phyloP scores from a whole-genome alignment of 2,329 filamentous ascomycete genomes.

The Macrophomina tecta region DNA sequence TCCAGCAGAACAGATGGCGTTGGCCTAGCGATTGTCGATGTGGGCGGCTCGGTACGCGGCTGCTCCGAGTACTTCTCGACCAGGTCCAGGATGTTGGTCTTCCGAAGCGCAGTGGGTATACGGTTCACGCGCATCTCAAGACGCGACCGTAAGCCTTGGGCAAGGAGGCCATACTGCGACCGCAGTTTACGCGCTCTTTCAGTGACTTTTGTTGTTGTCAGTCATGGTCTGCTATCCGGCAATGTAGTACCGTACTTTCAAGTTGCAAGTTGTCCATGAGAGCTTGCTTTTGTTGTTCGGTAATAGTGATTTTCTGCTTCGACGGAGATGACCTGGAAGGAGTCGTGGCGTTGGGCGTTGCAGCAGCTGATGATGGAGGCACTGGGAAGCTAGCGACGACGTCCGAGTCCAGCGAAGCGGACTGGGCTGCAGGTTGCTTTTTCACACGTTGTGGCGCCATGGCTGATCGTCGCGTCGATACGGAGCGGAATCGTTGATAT shows the following conservation, averaged over 20 bases:
- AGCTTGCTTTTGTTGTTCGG: constrained; percentile 75
- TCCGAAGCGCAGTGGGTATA: constrained; percentile 80
- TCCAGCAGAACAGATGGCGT: constrained; percentile 1
- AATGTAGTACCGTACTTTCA: constrained; percentile 66
- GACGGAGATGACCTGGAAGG: constrained; percentile 31
- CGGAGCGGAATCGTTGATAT: not conserved
- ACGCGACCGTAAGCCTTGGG: constrained; percentile 80
- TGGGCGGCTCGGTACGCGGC: constrained; percentile 31
- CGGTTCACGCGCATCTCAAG: constrained; percentile 94
- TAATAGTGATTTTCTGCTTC: constrained; percentile 36
- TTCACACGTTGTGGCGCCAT: constrained; percentile 25
- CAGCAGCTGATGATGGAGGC: constrained; percentile 31
- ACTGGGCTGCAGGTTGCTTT: constrained; percentile 9
- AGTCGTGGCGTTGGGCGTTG: constrained; percentile 30
- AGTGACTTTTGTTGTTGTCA: constrained; percentile 65
- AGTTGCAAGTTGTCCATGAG: constrained; percentile 88
- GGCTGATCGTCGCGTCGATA: constrained; percentile 1
- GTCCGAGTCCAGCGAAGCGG: constrained; percentile 6
- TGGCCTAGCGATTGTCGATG: constrained; percentile 11
- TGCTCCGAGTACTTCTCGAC: constrained; percentile 58
- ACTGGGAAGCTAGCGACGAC: constrained; percentile 13
- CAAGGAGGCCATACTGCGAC: constrained; percentile 87
- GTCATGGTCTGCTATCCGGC: not conserved
- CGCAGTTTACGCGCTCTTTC: constrained; percentile 86
- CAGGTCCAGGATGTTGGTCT: constrained; percentile 82